Percentiles rank a stretch among this genome's conserved stretches.
Conservation (phyloP, 352 stramenopile species). For the Phytophthora aleatoria region DNA sequence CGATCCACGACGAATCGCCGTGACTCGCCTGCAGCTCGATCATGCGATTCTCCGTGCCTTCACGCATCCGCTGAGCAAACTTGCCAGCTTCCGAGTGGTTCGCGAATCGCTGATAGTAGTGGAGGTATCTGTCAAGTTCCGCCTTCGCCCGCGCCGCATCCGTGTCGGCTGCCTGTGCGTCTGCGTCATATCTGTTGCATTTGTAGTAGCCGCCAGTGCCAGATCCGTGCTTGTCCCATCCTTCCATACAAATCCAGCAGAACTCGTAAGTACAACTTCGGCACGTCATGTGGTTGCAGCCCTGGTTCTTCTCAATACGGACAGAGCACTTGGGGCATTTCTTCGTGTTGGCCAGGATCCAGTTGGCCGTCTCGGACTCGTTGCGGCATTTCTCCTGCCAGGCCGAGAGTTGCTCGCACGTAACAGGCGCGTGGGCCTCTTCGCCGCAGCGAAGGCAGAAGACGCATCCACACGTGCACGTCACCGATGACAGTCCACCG, state of each 20-base stretch:
- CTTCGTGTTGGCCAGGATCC: slow-evolving; percentile 99
- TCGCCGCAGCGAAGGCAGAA: slow-evolving; percentile 96
- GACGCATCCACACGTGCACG: slow-evolving; percentile 84
- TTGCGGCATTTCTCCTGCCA: slow-evolving; percentile 98
- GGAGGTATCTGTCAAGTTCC: slow-evolving; percentile 98
- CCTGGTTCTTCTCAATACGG: slow-evolving; percentile 99
- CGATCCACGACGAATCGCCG: slow-evolving; percentile 93
- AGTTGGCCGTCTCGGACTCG: slow-evolving; percentile 99
- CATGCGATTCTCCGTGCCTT: slow-evolving; percentile 96
- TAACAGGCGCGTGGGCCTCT: slow-evolving; percentile 95
- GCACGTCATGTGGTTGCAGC: slow-evolving; percentile 99
- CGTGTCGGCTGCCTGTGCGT: slow-evolving; percentile 56
- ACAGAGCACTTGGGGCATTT: slow-evolving; percentile 98
- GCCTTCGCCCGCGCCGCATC: slow-evolving; percentile 94
- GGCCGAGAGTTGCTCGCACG: slow-evolving; percentile 90
- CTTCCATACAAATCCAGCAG: slow-evolving; percentile 98
- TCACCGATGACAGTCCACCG: slow-evolving; percentile 78
- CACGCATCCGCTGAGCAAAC: slow-evolving; percentile 96
- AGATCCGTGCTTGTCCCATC: slow-evolving; percentile 96
- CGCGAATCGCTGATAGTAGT: slow-evolving; percentile 99
- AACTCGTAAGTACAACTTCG: slow-evolving; percentile 95
- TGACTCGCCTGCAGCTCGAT: slow-evolving; percentile 94
- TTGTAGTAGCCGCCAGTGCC: slow-evolving; percentile 99
- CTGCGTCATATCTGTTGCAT: slow-evolving; percentile 97
- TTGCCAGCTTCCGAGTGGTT: slow-evolving; percentile 96